Base-by-base conservation (phyloP, 2,329 filamentous ascomycete species). In the Aspergillus sp. region DNA sequence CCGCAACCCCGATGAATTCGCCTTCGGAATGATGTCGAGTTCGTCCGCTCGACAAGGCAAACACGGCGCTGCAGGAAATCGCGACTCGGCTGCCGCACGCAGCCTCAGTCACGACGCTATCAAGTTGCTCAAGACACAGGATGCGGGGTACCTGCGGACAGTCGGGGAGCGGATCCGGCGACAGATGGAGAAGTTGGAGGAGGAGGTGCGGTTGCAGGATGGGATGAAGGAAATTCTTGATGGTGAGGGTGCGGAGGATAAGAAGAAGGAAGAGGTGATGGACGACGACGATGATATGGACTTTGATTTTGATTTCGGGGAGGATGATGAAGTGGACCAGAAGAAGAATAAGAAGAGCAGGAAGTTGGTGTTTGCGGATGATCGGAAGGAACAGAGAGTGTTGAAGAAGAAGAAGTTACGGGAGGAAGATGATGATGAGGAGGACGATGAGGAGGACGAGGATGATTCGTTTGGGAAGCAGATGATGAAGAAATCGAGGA, bases 1-100 rank as follows among this genome's bases (percentile, higher is more conserved):
- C 60, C 81, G 84, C 39, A 88, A 89, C 65, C 85, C 86, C 15
- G 86, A 89, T 80, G 86, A 89, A 68, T 89, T 88, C 70, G 82
- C 83, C 48, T 88, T 87, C 74, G 84, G 82, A 4, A 89, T 88
- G 86, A 81, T 88, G 76, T 83, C 79, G 60, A 77, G 76, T 25
- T 74, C 73, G 51, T 81, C 80, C 21, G 76, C 62, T 30, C 69
- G 56, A 13, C 70, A 78, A 62, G 79, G 79, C 8, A 74, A 73
- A 58, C 80, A 84, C 66, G 78, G 77, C 30, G 62, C 76, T 6
- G 62, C 61, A 2, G 49, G 77, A 6, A 17, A 17, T 77, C 32
- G 80, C 78, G 68, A 78, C 71, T 70, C 68, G 75, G 59, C 78
- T 68, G 50, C 68, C 4, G 67, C 70, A 42, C 78, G 81, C 62